These are phyloP conservation scores for Penicillium corylophilum DNA, from an alignment of 2,329 filamentous ascomycete species.

Conservation along the genomic window DNA sequence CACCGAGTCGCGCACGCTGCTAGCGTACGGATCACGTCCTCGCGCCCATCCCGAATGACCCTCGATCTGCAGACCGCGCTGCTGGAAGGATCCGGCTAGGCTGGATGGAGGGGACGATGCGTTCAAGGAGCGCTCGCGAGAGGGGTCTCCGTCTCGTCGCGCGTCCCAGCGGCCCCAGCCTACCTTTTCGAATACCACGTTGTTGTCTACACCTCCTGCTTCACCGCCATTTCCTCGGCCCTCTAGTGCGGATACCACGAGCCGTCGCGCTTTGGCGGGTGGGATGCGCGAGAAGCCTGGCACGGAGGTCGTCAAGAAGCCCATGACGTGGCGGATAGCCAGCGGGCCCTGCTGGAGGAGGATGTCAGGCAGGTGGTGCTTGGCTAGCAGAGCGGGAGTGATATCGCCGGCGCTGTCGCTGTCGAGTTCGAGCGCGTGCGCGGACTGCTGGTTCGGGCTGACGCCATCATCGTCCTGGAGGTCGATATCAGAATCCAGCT, in stretches of 20 bases:
- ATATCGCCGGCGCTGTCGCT: constrained; percentile 76
- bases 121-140: constrained; percentile 27
- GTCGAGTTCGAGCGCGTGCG: constrained; percentile 43
- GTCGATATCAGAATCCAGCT: constrained; percentile 83
- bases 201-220: constrained; percentile 56
- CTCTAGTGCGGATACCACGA: constrained; percentile 91
- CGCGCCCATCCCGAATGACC: constrained; percentile 35
- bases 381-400: constrained; percentile 80
- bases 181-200: constrained; percentile 78
- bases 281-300: constrained; percentile 89
- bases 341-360: constrained; percentile 84
- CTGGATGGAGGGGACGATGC: constrained; percentile 55
- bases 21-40: constrained; percentile 49
- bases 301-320: constrained; percentile 87
- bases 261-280: constrained; percentile 81
- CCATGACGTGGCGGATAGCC: constrained; percentile 93
- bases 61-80: constrained; percentile 51
- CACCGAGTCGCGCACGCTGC: constrained; percentile 68
- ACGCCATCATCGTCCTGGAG: constrained; percentile 65
- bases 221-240: constrained; percentile 62
- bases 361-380: constrained; percentile 86
- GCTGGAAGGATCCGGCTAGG: constrained; percentile 45
- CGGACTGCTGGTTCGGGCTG: constrained; percentile 45
- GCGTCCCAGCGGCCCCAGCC: constrained; percentile 98
- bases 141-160: constrained; percentile 64